Base-by-base conservation (phyloP, 805 yeast genomes). In the Candida saitoana region DNA sequence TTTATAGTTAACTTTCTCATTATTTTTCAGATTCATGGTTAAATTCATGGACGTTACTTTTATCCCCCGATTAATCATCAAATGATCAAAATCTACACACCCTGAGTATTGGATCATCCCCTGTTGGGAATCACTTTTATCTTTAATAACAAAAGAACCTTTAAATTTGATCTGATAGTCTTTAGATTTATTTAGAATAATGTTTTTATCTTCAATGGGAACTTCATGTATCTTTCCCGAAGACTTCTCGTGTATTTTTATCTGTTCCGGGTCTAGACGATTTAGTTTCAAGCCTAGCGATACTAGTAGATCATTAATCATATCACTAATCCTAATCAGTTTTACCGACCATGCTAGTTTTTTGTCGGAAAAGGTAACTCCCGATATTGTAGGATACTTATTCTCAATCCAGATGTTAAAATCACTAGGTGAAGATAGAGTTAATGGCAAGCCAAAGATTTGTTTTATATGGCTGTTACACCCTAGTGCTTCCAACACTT, bases 401-500 rank as follows among this genome's bases (percentile, higher is more conserved):
- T 57, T 49, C 42, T 65, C 64, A 8, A 64, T 40, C 70, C 71
- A 65, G 2, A 65, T 54, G 5, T 51, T 42, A 33, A 62, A 55
- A 7, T 45, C 35, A 1, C 41, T 32, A 4, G 47, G 32, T 11
- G 34, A 11, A 12, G 27, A 43, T 8, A 60, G 42, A 11, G 44
- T 39, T 8, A 66, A 46, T 4, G 70, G 71, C 6, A 66, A 42
- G 12, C 65, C 60, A 48, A 58, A 55, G 3, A 54, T 44, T 45
- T 59, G 49, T 41, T 63, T 47, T 7, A 57, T 48, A 9, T 35
- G 44, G n/a, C 49, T 32, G 55, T 55, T 49, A 18, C 34, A 42
- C 34, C 60, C 55, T 45, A 52, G 45, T 34, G 52, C 44, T 45
- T 56, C 65, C 36, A 65, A 49, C 12, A 63, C 55, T 18, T 54